A percentile compares a stretch with the other conserved stretches of the same genome.
Evolutionary conservation across 1,284 basidiomycete genomes (phyloP).

Genomic region (Marasmius tenuissimus): DNA sequence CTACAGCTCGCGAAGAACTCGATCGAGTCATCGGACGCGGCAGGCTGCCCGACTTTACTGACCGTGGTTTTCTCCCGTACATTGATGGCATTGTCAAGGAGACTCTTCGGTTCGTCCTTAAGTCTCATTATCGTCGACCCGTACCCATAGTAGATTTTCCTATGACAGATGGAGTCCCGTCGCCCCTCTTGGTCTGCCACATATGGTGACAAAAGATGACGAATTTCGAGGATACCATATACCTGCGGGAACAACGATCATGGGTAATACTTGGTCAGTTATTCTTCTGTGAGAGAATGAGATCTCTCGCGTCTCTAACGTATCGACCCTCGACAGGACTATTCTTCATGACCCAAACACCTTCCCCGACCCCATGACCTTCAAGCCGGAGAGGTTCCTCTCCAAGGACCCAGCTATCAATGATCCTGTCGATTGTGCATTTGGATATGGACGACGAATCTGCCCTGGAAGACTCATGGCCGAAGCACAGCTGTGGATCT

Average conservation of each 20-base stretch:
- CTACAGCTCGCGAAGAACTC: slow-evolving; percentile 45
- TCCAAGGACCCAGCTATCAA: slow-evolving; percentile 31
- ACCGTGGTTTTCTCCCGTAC: slow-evolving; percentile 42
- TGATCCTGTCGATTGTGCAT: slow-evolving; percentile 41
- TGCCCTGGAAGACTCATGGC: slow-evolving; percentile 53
- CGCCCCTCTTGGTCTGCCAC: slow-evolving; percentile 48
- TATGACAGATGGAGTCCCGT: slow-evolving; percentile 46
- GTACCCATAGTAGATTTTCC: neutral
- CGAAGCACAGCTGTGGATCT: slow-evolving; percentile 48
- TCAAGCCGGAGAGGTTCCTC: slow-evolving; percentile 47
- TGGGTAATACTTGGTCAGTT: slow-evolving; percentile 40
- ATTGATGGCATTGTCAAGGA: slow-evolving; percentile 48
- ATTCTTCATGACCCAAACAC: slow-evolving; percentile 46
- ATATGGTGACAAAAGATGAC: slow-evolving; percentile 40
- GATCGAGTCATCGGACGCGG: slow-evolving; percentile 40
- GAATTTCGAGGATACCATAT: slow-evolving; percentile 37
- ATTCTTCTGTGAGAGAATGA: neutral
- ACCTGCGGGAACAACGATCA: slow-evolving; percentile 36
- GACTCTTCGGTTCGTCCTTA: slow-evolving; percentile 36
- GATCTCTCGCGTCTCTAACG: neutral
- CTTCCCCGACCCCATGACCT: slow-evolving; percentile 39
- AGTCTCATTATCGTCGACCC: neutral
- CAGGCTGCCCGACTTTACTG: slow-evolving; percentile 45
- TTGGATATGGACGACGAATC: slow-evolving; percentile 49
- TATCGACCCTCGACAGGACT: slow-evolving; percentile 30